Base-by-base conservation (phyloP, 106 monocot genomes). In the Platanthera zijinensis region DNA sequence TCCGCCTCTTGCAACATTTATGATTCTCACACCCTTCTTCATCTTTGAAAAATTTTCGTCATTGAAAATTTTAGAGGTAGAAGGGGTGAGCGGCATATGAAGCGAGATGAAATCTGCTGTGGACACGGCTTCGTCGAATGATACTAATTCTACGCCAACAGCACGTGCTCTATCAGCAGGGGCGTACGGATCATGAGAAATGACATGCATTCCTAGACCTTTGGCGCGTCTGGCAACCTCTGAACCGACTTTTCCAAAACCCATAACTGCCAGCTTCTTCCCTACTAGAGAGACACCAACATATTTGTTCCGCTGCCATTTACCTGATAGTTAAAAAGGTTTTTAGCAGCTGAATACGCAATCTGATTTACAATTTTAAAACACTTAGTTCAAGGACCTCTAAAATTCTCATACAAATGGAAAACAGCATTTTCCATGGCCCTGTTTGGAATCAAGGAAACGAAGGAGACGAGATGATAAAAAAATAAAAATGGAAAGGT, bases 1-100 rank as follows among this genome's bases (percentile, higher is more conserved):
- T 69, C 95, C 95, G 77, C 95, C 95, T 77, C 95, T 85, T 10
- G 95, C 95, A 61, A 95, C 92, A 80, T 95, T 95, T 17, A 95
- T 80, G 53, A 95, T 89, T 10, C 95, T 82, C 68, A 86, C 92
- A 17, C 95, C 95, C 75, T 87, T 92, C 50, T 92, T 92, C 75
- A 89, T 80, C 67, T 86, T 95, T 18, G 75, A 79, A 82, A 95
- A 92, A 61, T 81, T 84, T 30, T 87, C 86, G 70, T 95, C 95
- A 49, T 95, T 87, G 67, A 95, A 92, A 75, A 95, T 76, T 77
- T 92, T 95, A 25, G 82, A 74, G 47, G 95, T 95, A 15, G 82
- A 78, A 45, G 91, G 86, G 11, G 95, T 95, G 11, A 95, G 84
- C 11, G 95, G 95, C 92, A 95, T 92, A 63, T 95, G 95, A 32